These are phyloP conservation scores for Zygosaccharomyces pseudorouxii DNA, from an alignment of 805 yeast species.

Conservation along the genomic window DNA sequence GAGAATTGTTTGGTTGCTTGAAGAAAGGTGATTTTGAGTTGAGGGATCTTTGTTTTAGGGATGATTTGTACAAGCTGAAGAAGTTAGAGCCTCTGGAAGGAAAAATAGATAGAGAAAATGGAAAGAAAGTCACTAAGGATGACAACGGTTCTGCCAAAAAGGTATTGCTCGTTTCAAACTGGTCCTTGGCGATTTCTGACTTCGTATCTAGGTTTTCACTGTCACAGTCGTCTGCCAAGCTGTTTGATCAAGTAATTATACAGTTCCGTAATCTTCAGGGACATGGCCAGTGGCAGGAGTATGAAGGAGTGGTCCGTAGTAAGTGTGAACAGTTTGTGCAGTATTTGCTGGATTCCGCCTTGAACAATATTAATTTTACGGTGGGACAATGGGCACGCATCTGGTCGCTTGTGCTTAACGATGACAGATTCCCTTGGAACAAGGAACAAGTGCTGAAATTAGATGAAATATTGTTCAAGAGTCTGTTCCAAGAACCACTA, in stretches of 20 bases:
- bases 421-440: constrained; percentile 16
- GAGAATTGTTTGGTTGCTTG: constrained; percentile 14
- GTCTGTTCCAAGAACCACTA: constrained; percentile 14
- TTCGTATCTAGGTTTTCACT: constrained; percentile 19
- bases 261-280: constrained; percentile 13
- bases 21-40: constrained; percentile 22
- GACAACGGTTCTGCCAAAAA: neutral
- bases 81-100: constrained; percentile 19
- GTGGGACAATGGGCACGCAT: constrained; percentile 22
- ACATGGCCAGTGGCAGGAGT: neutral
- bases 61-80: constrained; percentile 20
- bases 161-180: constrained; percentile 21
- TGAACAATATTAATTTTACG: constrained; percentile 10
- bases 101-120: neutral
- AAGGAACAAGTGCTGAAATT: constrained; percentile 1
- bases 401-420: constrained; percentile 13
- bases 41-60: constrained; percentile 32
- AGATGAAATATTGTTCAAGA: constrained; percentile 12
- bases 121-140: neutral
- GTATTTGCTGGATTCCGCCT: constrained; percentile 13
- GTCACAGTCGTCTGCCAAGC: constrained; percentile 13
- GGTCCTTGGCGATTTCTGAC: constrained; percentile 25
- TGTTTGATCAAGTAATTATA: constrained; percentile 18
- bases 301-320: constrained; percentile 9
- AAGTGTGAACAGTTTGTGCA: constrained; percentile 14